phyloP scores from a whole-genome alignment of 1,284 basidiomycete species.

The Bondarzewia mesenterica region DNA sequence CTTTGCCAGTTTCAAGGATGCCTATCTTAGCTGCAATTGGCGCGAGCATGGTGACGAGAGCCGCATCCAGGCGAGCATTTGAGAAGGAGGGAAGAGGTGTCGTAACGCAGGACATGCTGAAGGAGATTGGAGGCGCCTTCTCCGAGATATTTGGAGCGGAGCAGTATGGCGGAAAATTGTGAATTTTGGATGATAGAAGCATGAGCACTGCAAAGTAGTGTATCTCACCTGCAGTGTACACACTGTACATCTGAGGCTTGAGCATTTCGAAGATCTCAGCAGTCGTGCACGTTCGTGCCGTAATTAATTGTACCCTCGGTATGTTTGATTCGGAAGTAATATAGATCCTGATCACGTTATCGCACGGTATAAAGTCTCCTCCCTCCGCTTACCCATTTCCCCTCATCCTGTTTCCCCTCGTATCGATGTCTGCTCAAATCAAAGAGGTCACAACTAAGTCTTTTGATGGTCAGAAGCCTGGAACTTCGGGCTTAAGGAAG shows the following conservation, averaged over 20 bases:
- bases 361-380: background rate
- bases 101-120: slow-evolving; percentile 86
- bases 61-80: slow-evolving; percentile 74
- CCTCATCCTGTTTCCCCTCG: background rate
- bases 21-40: slow-evolving; percentile 85
- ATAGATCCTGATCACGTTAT: background rate
- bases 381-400: background rate
- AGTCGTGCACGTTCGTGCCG: too few relatives aligned
- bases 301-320: background rate
- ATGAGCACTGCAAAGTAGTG: too few relatives aligned
- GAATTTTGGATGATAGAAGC: background rate
- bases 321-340: background rate
- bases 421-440: slow-evolving; percentile 34
- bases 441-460: slow-evolving; percentile 68
- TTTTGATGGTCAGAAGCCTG: slow-evolving; percentile 88
- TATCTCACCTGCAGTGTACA: too few relatives aligned
- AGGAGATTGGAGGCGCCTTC: slow-evolving; percentile 70
- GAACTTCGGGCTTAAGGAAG: slow-evolving; percentile 92
- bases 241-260: too few relatives aligned
- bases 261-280: too few relatives aligned
- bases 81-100: slow-evolving; percentile 65
- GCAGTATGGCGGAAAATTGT: slow-evolving; percentile 26
- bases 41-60: slow-evolving; percentile 83
- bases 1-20: slow-evolving; percentile 51
- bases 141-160: slow-evolving; percentile 61